Evolutionary conservation across 164 flowering plant genomes (phyloP).

Genomic region (Stephania yunnanensis): DNA sequence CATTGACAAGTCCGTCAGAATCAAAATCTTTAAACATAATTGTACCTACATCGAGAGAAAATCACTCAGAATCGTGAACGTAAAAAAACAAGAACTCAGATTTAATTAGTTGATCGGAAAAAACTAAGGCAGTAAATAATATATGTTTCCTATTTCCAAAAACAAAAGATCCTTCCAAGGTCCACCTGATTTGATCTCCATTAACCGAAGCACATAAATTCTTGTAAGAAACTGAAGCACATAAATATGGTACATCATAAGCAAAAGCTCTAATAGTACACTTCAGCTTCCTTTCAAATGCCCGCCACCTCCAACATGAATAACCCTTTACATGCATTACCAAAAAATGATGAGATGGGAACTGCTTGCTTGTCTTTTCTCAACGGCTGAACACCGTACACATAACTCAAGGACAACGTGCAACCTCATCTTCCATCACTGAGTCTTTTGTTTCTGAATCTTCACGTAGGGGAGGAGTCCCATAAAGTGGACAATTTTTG

Average conservation of each 20-base stretch:
- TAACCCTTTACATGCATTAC: no score
- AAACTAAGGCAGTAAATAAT: not conserved
- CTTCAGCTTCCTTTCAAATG: constrained; percentile 3
- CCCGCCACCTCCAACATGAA: not conserved
- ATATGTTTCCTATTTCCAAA: not conserved
- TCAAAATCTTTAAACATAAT: not conserved
- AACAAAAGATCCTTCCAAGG: not conserved
- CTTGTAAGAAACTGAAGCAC: not conserved
- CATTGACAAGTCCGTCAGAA: not conserved
- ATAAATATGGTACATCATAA: constrained; percentile 6
- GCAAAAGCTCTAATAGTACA: constrained; percentile 9
- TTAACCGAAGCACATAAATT: no score
- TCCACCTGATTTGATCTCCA: constrained; percentile 3
- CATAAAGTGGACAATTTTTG: constrained; percentile 41
- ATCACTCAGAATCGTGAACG: not conserved
- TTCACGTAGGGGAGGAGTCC: constrained; percentile 70
- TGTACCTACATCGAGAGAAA: not conserved
- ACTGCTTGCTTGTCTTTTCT: not conserved
- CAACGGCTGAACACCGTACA: not conserved
- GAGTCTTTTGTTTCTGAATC: constrained; percentile 58
- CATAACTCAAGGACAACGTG: not conserved
- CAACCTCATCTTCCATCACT: constrained; percentile 21
- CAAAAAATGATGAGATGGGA: no score
- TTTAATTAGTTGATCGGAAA: not conserved
- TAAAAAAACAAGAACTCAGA: not conserved